A percentile compares a stretch with the other conserved stretches of the same genome.
phyloP scores from a whole-genome alignment of 2,329 filamentous ascomycete genomes.

The Biscogniauxia sp. region DNA sequence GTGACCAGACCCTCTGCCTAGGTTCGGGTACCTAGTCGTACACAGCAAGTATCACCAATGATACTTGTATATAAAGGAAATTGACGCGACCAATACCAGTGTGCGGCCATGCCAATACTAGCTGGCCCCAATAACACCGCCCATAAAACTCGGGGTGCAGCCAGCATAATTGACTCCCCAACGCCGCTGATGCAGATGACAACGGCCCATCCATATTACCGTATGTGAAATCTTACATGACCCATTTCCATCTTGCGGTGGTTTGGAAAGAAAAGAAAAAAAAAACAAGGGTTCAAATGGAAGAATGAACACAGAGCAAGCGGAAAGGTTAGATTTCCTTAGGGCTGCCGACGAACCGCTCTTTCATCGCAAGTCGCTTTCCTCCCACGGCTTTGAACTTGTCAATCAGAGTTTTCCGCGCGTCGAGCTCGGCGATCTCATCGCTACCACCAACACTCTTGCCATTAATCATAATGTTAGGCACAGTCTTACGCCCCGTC shows the following conservation, averaged over 20 bases:
- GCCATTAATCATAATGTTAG: constrained; percentile 86
- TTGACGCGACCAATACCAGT: constrained; percentile 1
- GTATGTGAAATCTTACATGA: constrained; percentile 11
- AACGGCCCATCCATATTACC: constrained; percentile 15
- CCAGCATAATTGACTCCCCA: constrained; percentile 11
- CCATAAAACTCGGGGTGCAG: constrained; percentile 3
- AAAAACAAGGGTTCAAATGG: neutral
- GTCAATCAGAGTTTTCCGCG: constrained; percentile 62
- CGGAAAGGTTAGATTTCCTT: constrained; percentile 16
- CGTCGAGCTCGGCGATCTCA: constrained; percentile 72
- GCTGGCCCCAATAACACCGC: constrained; percentile 1
- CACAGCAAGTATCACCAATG: neutral
- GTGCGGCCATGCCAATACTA: neutral
- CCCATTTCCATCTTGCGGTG: neutral
- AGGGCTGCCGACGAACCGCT: constrained; percentile 34
- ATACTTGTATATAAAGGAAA: neutral
- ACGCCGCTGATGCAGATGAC: constrained; percentile 22
- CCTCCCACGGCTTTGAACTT: constrained; percentile 74
- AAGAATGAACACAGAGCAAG: constrained; percentile 1
- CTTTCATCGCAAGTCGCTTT: constrained; percentile 57
- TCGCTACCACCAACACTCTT: constrained; percentile 89
- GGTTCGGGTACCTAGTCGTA: neutral
- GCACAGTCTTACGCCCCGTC: constrained; percentile 83
- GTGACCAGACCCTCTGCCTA: neutral
- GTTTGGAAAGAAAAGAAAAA: constrained; percentile 1